A percentile compares a stretch with the other conserved stretches of the same genome.
Conservation (phyloP, 345 rosid species). For the Arabidopsis thaliana region DNA sequence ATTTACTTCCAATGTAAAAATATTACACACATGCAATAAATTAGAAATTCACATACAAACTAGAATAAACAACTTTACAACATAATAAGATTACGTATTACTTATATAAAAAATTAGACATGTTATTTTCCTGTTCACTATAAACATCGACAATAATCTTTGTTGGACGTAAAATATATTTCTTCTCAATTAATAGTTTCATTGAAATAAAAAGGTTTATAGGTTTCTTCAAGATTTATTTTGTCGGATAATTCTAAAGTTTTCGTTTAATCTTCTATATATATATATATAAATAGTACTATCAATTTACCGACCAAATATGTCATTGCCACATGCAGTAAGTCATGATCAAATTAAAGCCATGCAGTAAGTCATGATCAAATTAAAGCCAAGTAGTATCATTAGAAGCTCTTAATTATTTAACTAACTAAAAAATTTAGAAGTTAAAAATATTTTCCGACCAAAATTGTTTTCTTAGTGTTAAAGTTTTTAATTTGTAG, state of each 20-base stretch:
- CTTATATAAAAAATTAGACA: no score
- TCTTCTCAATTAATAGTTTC: background rate
- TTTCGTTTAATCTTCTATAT: background rate
- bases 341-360: slow-evolving; percentile 24
- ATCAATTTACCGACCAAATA: slow-evolving; percentile 37
- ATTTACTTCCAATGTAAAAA: no score
- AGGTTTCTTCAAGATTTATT: background rate
- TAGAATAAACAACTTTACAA: no score
- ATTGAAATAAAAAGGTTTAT: background rate
- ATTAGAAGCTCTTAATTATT: slow-evolving; percentile 2
- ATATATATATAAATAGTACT: background rate
- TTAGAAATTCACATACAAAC: no score
- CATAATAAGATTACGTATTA: no score
- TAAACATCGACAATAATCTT: background rate
- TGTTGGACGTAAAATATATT: background rate
- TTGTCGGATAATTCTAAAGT: background rate
- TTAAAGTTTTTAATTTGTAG: background rate
- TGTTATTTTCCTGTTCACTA: background rate
- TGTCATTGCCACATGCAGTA: slow-evolving; percentile 44
- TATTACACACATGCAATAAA: no score
- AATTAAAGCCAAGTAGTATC: background rate
- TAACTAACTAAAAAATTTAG: background rate
- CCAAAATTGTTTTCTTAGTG: slow-evolving; percentile 21
- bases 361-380: slow-evolving; percentile 18
- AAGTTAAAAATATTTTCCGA: slow-evolving; percentile 12